Evolutionary conservation across 2,329 filamentous ascomycete genomes (phyloP).

Genomic region (Colletotrichum chlorophyti): DNA sequence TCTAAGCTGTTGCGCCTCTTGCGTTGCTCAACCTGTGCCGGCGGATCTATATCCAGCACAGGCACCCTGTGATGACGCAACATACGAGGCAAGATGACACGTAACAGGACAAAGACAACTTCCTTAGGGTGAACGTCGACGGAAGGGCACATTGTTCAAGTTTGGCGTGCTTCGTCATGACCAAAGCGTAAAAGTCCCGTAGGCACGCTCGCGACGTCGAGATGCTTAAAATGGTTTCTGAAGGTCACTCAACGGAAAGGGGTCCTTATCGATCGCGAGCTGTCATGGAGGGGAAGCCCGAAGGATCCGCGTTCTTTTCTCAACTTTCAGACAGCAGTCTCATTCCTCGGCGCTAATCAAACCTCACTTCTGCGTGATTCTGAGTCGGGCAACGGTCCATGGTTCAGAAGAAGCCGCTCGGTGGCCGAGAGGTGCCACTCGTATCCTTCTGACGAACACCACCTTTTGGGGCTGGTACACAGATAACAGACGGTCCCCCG

Average conservation of each 20-base stretch:
- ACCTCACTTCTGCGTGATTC: constrained; percentile 2
- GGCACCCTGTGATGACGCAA: neutral
- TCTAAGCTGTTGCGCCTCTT: too few relatives aligned
- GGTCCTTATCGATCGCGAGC: too few relatives aligned
- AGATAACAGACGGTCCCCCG: too few relatives aligned
- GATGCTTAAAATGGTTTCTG: too few relatives aligned
- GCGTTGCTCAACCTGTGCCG: neutral
- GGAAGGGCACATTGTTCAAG: constrained; percentile 15
- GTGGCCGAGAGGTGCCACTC: neutral
- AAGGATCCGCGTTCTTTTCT: too few relatives aligned
- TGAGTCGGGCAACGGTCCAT: constrained; percentile 13
- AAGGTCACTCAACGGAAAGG: too few relatives aligned
- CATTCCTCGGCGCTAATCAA: neutral
- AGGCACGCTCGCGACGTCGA: too few relatives aligned
- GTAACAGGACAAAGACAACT: neutral
- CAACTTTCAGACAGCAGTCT: neutral
- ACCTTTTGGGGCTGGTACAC: too few relatives aligned
- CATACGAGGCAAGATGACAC: too few relatives aligned
- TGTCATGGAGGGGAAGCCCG: neutral
- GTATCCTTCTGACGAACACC: too few relatives aligned
- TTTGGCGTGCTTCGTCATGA: constrained; percentile 1
- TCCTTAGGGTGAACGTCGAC: neutral
- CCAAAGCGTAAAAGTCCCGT: neutral
- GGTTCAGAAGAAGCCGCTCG: constrained; percentile 17
- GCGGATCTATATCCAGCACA: neutral